A percentile compares a stretch with the other conserved stretches of the same genome.
Conservation (phyloP, 129 eudicot species). For the Saussurea involucrata region DNA sequence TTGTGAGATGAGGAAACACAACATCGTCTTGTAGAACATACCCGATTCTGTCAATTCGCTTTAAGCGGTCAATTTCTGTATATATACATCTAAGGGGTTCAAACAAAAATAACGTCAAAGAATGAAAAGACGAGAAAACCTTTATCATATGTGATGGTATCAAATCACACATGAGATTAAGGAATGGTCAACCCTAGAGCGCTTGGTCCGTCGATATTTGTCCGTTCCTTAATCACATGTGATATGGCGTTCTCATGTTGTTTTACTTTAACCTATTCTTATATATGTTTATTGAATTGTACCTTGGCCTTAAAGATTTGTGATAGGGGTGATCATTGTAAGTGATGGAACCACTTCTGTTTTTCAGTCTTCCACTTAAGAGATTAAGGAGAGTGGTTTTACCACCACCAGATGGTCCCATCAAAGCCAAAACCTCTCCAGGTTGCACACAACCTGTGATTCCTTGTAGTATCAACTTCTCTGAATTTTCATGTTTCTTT, state of each 20-base stretch:
- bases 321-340: constrained; percentile 32
- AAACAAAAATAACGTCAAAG: too few species aligned
- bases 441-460: constrained; percentile 38
- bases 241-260: too few species aligned
- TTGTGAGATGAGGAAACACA: constrained; percentile 38
- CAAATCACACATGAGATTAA: too few species aligned
- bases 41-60: constrained; percentile 23
- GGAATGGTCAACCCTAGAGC: too few species aligned
- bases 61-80: neutral
- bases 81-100: neutral
- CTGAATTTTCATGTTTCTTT: neutral
- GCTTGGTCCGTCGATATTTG: too few species aligned
- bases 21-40: constrained; percentile 41
- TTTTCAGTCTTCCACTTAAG: constrained; percentile 37
- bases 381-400: constrained; percentile 44
- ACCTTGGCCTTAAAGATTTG: constrained; percentile 37
- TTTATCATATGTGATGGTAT: too few species aligned
- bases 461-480: constrained; percentile 34
- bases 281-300: neutral
- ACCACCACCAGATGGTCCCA: constrained; percentile 51
- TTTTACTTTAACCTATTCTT: too few species aligned
- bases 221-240: too few species aligned
- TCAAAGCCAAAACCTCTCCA: constrained; percentile 44
- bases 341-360: constrained; percentile 32
- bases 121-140: too few species aligned